phyloP scores from a whole-genome alignment of 768 basidiomycete genomes.

The Coprinellus micaceus region DNA sequence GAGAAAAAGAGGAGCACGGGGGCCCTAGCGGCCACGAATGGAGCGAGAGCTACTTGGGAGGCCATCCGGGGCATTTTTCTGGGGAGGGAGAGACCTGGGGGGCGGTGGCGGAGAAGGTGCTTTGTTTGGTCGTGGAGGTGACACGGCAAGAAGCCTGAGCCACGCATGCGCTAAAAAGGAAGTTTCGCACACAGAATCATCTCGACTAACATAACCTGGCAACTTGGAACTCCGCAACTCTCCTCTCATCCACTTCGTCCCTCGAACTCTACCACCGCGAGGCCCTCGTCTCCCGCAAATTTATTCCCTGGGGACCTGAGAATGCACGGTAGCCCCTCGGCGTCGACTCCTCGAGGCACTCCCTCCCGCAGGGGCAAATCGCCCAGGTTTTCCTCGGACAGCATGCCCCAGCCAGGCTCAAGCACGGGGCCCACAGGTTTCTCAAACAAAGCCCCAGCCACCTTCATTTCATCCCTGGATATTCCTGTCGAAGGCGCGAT shows the following conservation, averaged over 20 bases:
- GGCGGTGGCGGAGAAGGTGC: background rate
- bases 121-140: constrained; percentile 13
- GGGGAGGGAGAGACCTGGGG: background rate
- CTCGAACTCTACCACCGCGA: constrained; percentile 24
- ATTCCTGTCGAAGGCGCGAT: constrained; percentile 75
- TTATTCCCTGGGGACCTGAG: constrained; percentile 25
- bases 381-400: constrained; percentile 49
- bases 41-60: background rate
- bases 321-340: constrained; percentile 46
- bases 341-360: constrained; percentile 51
- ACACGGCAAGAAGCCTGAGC: constrained; percentile 14
- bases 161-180: constrained; percentile 12
- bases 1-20: background rate
- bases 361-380: constrained; percentile 64
- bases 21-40: too few species aligned
- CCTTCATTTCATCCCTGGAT: constrained; percentile 65
- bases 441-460: constrained; percentile 45
- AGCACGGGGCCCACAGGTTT: constrained; percentile 46
- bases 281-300: constrained; percentile 32
- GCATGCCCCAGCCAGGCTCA: constrained; percentile 43
- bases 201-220: constrained; percentile 41
- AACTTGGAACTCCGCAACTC: constrained; percentile 45
- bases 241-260: constrained; percentile 42
- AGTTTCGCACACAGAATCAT: constrained; percentile 45
- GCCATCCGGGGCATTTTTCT: background rate